phyloP scores from a whole-genome alignment of 1,284 basidiomycete species.

The Blastosporella zonata region DNA sequence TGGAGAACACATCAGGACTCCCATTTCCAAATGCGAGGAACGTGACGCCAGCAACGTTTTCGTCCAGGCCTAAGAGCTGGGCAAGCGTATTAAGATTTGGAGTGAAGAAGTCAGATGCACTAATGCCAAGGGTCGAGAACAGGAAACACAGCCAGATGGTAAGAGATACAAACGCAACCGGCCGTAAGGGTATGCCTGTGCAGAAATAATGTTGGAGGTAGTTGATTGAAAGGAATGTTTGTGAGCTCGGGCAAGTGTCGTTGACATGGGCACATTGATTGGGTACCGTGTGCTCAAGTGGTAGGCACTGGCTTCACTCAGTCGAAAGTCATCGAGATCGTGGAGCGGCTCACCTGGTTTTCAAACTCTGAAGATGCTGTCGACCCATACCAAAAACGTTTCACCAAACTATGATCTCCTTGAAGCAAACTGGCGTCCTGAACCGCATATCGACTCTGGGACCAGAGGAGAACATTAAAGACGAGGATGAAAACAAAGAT shows the following conservation, averaged over 20 bases:
- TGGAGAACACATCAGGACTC: slow-evolving; percentile 91
- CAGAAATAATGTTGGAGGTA: slow-evolving; percentile 75
- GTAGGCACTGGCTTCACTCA: slow-evolving; percentile 48
- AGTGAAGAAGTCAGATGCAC: slow-evolving; percentile 93
- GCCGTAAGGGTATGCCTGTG: slow-evolving; percentile 47
- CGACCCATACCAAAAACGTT: slow-evolving; percentile 35
- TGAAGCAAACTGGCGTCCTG: slow-evolving; percentile 21
- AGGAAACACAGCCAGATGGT: slow-evolving; percentile 79
- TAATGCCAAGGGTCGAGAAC: slow-evolving; percentile 88
- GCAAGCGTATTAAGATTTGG: slow-evolving; percentile 90
- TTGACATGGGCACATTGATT: slow-evolving; percentile 65
- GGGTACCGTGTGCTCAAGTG: slow-evolving; percentile 48
- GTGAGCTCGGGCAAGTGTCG: slow-evolving; percentile 48
- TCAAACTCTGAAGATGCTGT: slow-evolving; percentile 9
- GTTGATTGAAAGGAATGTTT: slow-evolving; percentile 66
- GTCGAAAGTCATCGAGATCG: not conserved
- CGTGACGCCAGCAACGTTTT: slow-evolving; percentile 90
- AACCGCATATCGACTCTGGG: slow-evolving; percentile 53
- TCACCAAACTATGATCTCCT: slow-evolving; percentile 34
- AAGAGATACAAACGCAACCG: slow-evolving; percentile 59
- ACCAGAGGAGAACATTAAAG: slow-evolving; percentile 61
- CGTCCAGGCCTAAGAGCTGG: slow-evolving; percentile 77
- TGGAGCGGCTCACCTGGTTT: slow-evolving; percentile 24
- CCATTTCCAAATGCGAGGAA: slow-evolving; percentile 94
- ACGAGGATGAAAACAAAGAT: slow-evolving; percentile 50